phyloP scores from a whole-genome alignment of 495 filamentous ascomycete species.

The Trichoderma parareesei region DNA sequence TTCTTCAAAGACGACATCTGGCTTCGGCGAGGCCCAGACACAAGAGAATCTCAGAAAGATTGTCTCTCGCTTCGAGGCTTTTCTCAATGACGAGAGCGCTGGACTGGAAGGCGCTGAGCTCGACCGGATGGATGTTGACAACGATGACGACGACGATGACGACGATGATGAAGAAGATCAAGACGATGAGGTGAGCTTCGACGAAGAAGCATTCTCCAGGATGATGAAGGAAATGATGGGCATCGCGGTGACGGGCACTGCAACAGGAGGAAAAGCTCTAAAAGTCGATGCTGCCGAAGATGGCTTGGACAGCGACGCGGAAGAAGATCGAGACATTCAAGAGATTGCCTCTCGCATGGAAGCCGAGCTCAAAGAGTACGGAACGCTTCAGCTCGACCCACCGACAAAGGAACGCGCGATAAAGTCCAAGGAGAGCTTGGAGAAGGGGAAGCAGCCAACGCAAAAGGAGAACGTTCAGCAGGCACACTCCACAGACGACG shows the following conservation, averaged over 20 bases:
- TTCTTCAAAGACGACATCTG: slow-evolving; percentile 19
- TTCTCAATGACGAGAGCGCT: slow-evolving; percentile 78
- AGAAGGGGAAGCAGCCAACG: slow-evolving; percentile 10
- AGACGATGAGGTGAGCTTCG: slow-evolving; percentile 69
- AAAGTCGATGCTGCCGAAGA: slow-evolving; percentile 22
- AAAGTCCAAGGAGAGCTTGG: slow-evolving; percentile 14
- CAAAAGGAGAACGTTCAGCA: slow-evolving; percentile 1
- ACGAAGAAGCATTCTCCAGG: slow-evolving; percentile 72
- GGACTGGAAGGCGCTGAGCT: slow-evolving; percentile 71
- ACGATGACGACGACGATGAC: slow-evolving; percentile 45
- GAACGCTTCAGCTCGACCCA: slow-evolving; percentile 60
- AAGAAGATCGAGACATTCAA: slow-evolving; percentile 60
- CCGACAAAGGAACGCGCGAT: slow-evolving; percentile 19
- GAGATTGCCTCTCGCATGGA: slow-evolving; percentile 73
- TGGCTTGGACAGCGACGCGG: slow-evolving; percentile 28
- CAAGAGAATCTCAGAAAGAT: slow-evolving; percentile 84
- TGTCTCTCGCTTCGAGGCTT: slow-evolving; percentile 85
- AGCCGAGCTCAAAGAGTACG: slow-evolving; percentile 66
- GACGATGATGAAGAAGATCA: slow-evolving; percentile 45
- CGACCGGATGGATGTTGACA: slow-evolving; percentile 66
- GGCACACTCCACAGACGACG: slow-evolving; percentile 26
- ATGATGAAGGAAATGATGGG: slow-evolving; percentile 98
- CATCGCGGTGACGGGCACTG: slow-evolving; percentile 40
- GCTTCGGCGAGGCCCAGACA: slow-evolving; percentile 70
- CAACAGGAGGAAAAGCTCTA: slow-evolving; percentile 1